These are phyloP conservation scores for Eucalyptus lansdowneana DNA, from an alignment of 345 rosid genomes.

Conservation along the genomic window DNA sequence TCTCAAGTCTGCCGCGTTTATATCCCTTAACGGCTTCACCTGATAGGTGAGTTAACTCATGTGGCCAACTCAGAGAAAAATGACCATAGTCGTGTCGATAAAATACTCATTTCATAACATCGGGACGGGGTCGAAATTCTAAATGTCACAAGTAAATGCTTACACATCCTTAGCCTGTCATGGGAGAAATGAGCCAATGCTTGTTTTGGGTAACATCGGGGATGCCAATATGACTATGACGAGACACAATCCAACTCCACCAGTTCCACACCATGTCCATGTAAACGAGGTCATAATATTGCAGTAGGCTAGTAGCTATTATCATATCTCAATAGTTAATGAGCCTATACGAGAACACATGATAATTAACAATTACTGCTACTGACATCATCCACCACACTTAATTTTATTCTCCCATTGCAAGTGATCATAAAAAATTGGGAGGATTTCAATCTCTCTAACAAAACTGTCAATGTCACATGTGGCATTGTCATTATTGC, in stretches of 20 bases:
- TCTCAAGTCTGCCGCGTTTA: too few relatives aligned
- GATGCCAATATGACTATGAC: neutral
- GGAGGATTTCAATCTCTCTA: neutral
- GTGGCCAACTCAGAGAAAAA: too few relatives aligned
- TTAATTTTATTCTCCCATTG: too few relatives aligned
- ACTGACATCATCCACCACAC: neutral
- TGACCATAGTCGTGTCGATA: fast-evolving
- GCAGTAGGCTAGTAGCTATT: neutral
- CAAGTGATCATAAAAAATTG: neutral
- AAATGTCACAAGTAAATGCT: neutral
- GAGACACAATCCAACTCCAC: neutral
- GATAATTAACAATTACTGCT: neutral
- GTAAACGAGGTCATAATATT: neutral
- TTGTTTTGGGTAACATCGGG: too few relatives aligned
- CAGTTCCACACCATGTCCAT: neutral
- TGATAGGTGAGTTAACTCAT: too few relatives aligned
- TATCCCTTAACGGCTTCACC: too few relatives aligned
- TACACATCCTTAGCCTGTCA: neutral
- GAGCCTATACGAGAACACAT: neutral
- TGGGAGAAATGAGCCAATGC: neutral
- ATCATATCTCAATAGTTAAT: too few relatives aligned
- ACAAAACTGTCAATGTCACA: neutral
- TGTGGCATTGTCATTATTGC: neutral
- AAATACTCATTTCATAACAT: too few relatives aligned
- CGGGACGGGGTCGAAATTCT: too few relatives aligned